Evolutionary conservation across 805 yeast species (phyloP).

Genomic region (Candida insectalens): DNA sequence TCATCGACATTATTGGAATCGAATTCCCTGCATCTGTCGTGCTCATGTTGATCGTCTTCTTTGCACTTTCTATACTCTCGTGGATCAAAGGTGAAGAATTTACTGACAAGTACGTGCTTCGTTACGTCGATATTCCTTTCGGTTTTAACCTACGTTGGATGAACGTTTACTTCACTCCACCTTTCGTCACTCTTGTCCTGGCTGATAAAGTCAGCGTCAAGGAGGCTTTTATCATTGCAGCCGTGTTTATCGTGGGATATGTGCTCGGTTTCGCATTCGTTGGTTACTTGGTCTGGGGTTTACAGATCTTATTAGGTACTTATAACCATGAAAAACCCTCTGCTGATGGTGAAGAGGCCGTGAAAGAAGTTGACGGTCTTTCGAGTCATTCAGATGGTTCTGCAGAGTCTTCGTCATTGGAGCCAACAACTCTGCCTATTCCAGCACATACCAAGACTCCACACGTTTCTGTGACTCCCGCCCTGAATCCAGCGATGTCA

Average conservation of each 20-base stretch:
- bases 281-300: conserved; percentile 35
- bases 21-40: conserved; percentile 64
- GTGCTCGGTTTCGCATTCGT: conserved; percentile 38
- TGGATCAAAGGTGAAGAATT: conserved; percentile 25
- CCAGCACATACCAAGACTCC: background rate
- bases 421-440: background rate
- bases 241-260: conserved; percentile 61
- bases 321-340: conserved; percentile 11
- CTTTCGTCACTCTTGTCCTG: conserved; percentile 63
- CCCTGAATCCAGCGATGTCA: background rate
- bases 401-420: background rate
- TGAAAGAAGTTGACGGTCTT: background rate
- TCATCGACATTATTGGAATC: conserved; percentile 36
- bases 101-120: conserved; percentile 17
- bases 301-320: conserved; percentile 27
- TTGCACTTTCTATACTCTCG: conserved; percentile 31
- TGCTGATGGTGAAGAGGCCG: background rate
- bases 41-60: conserved; percentile 53
- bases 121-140: conserved; percentile 46
- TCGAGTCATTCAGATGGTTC: background rate
- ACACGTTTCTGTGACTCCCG: background rate
- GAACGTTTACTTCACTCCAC: conserved; percentile 68
- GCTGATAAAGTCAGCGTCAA: conserved; percentile 54
- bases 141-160: conserved; percentile 71
- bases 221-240: conserved; percentile 68